Conservation (phyloP, 352 stramenopile genomes). For the Pythium aquatile region DNA sequence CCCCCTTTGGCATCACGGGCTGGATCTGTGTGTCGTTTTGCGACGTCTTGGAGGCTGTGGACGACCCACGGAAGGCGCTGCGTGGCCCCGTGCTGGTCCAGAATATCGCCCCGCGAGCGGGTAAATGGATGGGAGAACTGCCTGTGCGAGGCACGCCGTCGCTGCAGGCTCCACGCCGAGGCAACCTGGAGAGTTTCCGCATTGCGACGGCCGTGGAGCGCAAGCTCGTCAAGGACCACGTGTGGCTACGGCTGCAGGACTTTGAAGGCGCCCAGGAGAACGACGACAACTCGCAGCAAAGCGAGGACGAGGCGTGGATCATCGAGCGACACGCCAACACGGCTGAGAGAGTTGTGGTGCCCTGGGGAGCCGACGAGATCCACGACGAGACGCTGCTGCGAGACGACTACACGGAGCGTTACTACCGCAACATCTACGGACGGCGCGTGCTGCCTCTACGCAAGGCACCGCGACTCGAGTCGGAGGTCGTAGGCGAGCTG, state of each 20-base stretch:
- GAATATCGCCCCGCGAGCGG: constrained; percentile 54
- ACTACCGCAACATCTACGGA: constrained; percentile 71
- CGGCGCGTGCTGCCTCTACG: constrained; percentile 54
- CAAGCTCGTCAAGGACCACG: constrained; percentile 72
- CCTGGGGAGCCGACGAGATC: constrained; percentile 46
- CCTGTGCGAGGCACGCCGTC: constrained; percentile 61
- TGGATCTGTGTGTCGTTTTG: constrained; percentile 69
- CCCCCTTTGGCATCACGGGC: constrained; percentile 52
- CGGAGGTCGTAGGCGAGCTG: constrained; percentile 58
- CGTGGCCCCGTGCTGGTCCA: constrained; percentile 52
- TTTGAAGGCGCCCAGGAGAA: constrained; percentile 23
- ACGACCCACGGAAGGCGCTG: constrained; percentile 40
- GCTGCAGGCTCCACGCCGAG: constrained; percentile 52
- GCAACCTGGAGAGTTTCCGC: constrained; percentile 51
- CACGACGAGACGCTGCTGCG: constrained; percentile 18
- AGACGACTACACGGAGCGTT: constrained; percentile 42
- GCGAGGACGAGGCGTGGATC: constrained; percentile 53
- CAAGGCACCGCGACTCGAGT: constrained; percentile 37
- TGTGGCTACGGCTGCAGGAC: constrained; percentile 47
- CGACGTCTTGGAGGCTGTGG: constrained; percentile 48
- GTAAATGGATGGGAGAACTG: constrained; percentile 62
- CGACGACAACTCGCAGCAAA: constrained; percentile 15
- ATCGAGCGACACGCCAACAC: constrained; percentile 78
- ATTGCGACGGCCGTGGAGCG: constrained; percentile 58
- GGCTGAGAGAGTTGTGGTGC: constrained; percentile 55